phyloP scores from a whole-genome alignment of 163 green algal species.

The Coccomyxa subellipsoidea region DNA sequence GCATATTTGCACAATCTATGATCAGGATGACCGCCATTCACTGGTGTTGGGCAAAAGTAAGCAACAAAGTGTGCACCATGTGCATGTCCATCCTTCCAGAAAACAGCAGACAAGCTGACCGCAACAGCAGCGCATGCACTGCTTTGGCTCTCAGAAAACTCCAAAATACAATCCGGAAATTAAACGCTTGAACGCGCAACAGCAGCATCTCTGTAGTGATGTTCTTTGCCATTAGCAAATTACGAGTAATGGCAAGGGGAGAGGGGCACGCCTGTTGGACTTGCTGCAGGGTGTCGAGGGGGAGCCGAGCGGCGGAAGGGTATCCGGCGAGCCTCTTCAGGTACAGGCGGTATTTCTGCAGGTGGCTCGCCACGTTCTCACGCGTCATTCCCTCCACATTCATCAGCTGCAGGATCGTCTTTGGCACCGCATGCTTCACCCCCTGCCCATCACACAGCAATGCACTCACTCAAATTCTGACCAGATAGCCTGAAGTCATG shows the following conservation, averaged over 20 bases:
- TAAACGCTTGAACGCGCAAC: not conserved
- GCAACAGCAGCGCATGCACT: not conserved
- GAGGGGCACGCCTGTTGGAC: not conserved
- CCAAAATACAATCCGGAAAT: not conserved
- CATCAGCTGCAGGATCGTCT: slow-evolving; percentile 38
- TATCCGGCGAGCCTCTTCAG: slow-evolving; percentile 13
- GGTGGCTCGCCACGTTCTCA: slow-evolving; percentile 89
- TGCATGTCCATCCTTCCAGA: not conserved
- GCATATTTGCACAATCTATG: not conserved
- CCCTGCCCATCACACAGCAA: slow-evolving; percentile 21
- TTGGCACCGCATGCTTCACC: slow-evolving; percentile 33
- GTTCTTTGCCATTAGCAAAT: not conserved
- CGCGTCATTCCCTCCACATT: slow-evolving; percentile 72
- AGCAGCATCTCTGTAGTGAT: not conserved
- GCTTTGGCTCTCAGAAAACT: not conserved
- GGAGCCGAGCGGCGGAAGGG: not conserved
- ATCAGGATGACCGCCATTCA: not conserved
- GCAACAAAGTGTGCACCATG: not conserved
- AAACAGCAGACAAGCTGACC: not conserved
- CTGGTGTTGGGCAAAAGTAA: not conserved
- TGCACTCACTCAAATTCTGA: not conserved
- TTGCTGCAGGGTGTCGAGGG: slow-evolving; percentile 5
- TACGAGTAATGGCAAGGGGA: not conserved
- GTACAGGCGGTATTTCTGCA: slow-evolving; percentile 22
- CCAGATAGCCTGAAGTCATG: too few relatives aligned